phyloP scores from a whole-genome alignment of 345 rosid genomes.

The Kandelia obovata region DNA sequence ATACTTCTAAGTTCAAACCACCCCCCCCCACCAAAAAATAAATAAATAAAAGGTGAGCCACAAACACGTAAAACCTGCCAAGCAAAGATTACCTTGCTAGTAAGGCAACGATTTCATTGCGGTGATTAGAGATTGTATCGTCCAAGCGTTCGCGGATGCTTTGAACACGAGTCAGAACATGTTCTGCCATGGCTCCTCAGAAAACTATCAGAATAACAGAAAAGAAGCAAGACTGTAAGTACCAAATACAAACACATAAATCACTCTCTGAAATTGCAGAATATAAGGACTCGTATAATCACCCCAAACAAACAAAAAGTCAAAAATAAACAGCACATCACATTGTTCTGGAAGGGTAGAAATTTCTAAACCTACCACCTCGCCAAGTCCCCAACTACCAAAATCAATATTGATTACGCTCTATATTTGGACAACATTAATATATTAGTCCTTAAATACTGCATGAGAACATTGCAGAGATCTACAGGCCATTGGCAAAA shows the following conservation, averaged over 20 bases:
- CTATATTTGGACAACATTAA: background rate
- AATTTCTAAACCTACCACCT: background rate
- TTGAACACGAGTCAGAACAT: constrained; percentile 53
- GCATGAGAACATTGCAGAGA: background rate
- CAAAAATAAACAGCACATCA: background rate
- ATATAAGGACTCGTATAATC: constrained; percentile 3
- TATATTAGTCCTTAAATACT: background rate
- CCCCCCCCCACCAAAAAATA: too few species aligned
- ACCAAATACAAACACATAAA: background rate
- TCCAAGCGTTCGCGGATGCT: constrained; percentile 78
- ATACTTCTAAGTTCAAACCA: too few species aligned
- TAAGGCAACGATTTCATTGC: constrained; percentile 66
- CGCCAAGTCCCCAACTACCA: background rate
- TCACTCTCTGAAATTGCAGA: background rate
- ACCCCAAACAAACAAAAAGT: constrained; percentile 9
- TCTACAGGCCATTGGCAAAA: background rate
- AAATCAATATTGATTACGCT: background rate
- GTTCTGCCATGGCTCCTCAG: constrained; percentile 46
- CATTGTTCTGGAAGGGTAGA: constrained; percentile 16
- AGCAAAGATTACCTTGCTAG: constrained; percentile 49
- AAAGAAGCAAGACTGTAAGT: constrained; percentile 5
- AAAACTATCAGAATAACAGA: constrained; percentile 1
- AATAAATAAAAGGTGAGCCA: too few species aligned
- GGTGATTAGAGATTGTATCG: constrained; percentile 54
- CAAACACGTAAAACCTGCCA: background rate